These are phyloP conservation scores for Solanum medicagineum DNA, from an alignment of 257 asterid species.

Conservation along the genomic window DNA sequence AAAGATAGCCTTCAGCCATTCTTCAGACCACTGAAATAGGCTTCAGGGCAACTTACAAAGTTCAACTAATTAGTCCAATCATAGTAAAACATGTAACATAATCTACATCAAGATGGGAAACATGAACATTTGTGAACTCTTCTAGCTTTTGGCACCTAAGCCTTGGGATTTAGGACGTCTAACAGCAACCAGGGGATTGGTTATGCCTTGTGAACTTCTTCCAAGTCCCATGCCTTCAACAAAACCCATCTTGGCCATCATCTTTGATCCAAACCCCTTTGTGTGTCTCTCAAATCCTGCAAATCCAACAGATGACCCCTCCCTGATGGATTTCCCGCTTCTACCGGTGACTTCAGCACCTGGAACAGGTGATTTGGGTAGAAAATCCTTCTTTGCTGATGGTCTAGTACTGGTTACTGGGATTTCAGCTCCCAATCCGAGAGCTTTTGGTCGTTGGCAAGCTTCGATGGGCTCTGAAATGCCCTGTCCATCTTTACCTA, in stretches of 20 bases:
- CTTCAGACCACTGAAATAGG: neutral
- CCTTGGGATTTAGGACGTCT: constrained; percentile 74
- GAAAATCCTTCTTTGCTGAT: constrained; percentile 4
- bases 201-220: constrained; percentile 73
- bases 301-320: constrained; percentile 18
- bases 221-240: constrained; percentile 83
- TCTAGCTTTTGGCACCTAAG: constrained; percentile 36
- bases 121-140: neutral
- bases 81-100: neutral
- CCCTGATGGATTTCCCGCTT: constrained; percentile 19
- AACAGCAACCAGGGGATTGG: constrained; percentile 57
- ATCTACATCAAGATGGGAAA: neutral
- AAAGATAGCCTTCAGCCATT: too few species aligned
- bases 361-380: neutral
- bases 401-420: constrained; percentile 34
- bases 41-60: neutral
- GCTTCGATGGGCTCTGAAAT: constrained; percentile 71
- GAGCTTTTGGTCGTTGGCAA: constrained; percentile 74
- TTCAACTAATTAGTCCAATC: neutral
- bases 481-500: constrained; percentile 89
- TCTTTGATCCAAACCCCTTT: constrained; percentile 82
- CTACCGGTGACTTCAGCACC: constrained; percentile 8
- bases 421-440: constrained; percentile 79
- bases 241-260: constrained; percentile 94
- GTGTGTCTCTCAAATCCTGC: constrained; percentile 88